Percentiles rank a stretch among this genome's conserved stretches.
Conservation (phyloP, 148 eudicot genomes). For the Rhododendron henanense region DNA sequence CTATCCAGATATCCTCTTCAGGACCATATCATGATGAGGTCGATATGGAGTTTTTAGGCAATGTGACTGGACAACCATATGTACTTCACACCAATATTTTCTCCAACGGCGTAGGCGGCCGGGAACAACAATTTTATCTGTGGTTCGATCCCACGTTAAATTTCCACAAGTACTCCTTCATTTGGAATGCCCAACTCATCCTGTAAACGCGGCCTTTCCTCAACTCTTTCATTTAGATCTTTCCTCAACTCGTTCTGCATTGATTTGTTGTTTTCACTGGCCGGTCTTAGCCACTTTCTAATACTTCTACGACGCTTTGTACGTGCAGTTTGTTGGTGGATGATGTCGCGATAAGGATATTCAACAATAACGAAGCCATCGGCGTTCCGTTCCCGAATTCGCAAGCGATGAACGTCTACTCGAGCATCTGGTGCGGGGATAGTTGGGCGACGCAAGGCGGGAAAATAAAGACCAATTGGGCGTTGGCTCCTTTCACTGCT, state of each 20-base stretch:
- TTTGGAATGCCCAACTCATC: conserved; percentile 11
- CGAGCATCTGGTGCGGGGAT: conserved; percentile 18
- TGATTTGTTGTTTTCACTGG: background rate
- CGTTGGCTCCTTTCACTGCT: conserved; percentile 10
- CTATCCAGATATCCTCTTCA: conserved; percentile 10
- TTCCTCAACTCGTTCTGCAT: no score
- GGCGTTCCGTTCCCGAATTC: conserved; percentile 13
- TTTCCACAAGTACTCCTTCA: conserved; percentile 9
- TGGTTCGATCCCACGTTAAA: conserved; percentile 7
- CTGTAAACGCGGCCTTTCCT: background rate
- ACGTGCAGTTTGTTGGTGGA: conserved; percentile 7
- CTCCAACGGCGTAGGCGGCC: background rate
- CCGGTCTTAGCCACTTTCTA: background rate
- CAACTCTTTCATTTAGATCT: no score
- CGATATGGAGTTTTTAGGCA: conserved; percentile 14
- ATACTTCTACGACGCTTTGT: background rate
- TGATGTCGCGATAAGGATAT: conserved; percentile 8
- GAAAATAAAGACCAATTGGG: conserved; percentile 13
- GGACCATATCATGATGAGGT: conserved; percentile 8
- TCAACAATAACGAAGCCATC: conserved; percentile 7
- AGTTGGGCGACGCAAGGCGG: conserved; percentile 19
- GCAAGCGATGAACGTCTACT: conserved; percentile 14
- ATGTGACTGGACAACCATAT: conserved; percentile 7
- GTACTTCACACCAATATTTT: conserved; percentile 7
- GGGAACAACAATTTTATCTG: conserved; percentile 8